Evolutionary conservation across 495 filamentous ascomycete species (phyloP), one percentile per base, ranked within the genome.

Genomic region (Hyphodiscus hymeniophilus): DNA sequence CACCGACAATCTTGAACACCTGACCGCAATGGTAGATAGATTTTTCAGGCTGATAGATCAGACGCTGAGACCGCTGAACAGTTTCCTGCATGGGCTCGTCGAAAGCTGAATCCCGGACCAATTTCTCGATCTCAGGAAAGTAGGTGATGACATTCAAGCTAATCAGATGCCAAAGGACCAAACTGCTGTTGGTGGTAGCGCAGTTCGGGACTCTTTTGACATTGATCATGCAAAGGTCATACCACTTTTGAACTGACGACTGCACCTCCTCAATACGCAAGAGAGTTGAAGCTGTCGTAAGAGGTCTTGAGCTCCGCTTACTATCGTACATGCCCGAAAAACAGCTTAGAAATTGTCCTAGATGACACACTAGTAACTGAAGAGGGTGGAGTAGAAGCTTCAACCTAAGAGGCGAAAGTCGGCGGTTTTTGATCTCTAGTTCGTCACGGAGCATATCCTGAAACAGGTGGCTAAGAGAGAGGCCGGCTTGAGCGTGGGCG

Each of bases 151-250:
- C 68, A 54, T 82, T 82, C 30, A 84, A 67, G 23, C 67, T 74
- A 47, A 82, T 74, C 23, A 84, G 67, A 51, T 84, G 79, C 60
- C 75, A 82, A 52, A 84, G 71, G 10, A 76, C 70, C n/a, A 82
- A 58, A 56, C 75, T 82, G 43, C 73, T 74, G 42, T 60, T 64
- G 18, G 60, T 74, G 22, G 67, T 55, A 7, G 66, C 58, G 42
- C 67, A 71, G 12, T 40, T 45, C 1, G 67, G 60, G 45, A 71
- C 51, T 6, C 55, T 34, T 41, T 65, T 63, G 49, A 45, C 52
- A 52, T 69, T 57, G 10, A 11, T 45, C 16, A 62, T 59, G 17
- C 72, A 71, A 13, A 81, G 61, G 33, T 73, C 65, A 59, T 74
- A 76, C 80, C 79, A 84, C 39, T 69, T 72, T 45, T 72, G 66